A percentile compares a stretch with the other conserved stretches of the same genome.
Conservation (phyloP, 2,329 filamentous ascomycete genomes). For the Clathrospora elynae region DNA sequence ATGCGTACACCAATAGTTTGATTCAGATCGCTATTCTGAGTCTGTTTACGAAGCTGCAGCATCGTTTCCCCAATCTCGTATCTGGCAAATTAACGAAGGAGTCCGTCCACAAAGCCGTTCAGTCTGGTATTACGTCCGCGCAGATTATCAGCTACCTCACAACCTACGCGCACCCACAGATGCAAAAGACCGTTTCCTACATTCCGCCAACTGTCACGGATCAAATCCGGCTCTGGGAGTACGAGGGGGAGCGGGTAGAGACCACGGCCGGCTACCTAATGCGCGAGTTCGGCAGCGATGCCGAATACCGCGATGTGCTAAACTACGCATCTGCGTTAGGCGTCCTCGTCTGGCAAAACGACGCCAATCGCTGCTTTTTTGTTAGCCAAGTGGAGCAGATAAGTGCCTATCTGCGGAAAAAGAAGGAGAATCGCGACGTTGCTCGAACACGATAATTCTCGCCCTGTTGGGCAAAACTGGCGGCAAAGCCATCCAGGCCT, state of each 20-base stretch:
- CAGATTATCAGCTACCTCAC: constrained; percentile 94
- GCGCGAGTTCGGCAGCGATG: constrained; percentile 76
- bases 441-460: not conserved
- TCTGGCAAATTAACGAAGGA: constrained; percentile 88
- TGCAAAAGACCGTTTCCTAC: constrained; percentile 77
- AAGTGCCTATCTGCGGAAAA: constrained; percentile 72
- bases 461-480: too few relatives aligned
- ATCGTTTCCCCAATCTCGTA: constrained; percentile 93
- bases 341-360: constrained; percentile 85
- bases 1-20: constrained; percentile 93
- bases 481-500: too few relatives aligned
- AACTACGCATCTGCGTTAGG: constrained; percentile 87
- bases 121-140: constrained; percentile 88
- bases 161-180: constrained; percentile 92
- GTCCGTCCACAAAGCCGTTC: constrained; percentile 85
- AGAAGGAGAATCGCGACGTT: constrained; percentile 27
- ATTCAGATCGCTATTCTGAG: constrained; percentile 93
- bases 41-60: constrained; percentile 84
- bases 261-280: constrained; percentile 84
- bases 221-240: constrained; percentile 96
- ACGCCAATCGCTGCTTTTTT: constrained; percentile 83
- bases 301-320: constrained; percentile 72
- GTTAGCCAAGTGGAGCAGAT: constrained; percentile 91
- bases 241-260: constrained; percentile 94
- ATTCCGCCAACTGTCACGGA: constrained; percentile 95